Base-by-base conservation (phyloP, 2,329 filamentous ascomycete species). In the Monilinia fructicola region DNA sequence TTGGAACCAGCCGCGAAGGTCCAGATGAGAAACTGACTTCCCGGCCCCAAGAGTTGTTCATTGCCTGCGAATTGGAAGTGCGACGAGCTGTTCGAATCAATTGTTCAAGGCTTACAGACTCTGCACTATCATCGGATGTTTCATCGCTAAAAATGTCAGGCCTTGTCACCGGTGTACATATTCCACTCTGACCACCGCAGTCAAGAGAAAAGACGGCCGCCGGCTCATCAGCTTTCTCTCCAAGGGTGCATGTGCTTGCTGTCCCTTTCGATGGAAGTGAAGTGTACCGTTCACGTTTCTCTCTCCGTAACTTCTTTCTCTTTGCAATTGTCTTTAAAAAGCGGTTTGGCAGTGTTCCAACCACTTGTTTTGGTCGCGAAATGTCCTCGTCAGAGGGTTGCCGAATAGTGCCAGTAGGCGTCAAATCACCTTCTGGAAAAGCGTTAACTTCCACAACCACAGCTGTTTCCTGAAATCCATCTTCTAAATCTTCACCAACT, bases 71-170 rank as follows among this genome's bases (percentile, higher is more conserved):
- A 44, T 31, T 35, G 38, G 18, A 38, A n/a, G 38, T 18, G 52
- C 52, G 61, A 26, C 40, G 38, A 54, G 60, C 35, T 54, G 23
- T 42, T 31, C 38, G 46, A 28, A 53, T 53, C 2, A n/a, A 28
- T 16, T 63, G 48, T 53, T 63, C 60, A 31, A 61, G 58, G 26
- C 44, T 50, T 18, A n/a, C 28, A 38, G 44, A 61, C 35, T 61
- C 58, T 38, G 38, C 44, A 40, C 58, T 61, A 31, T 18, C n/a
- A 21, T 26, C n/a, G 44, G 14, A 26, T 26, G 14, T 21, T 38
- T 40, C 31, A 40, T 21, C 14, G 4, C 4, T 50, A 5, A 14
- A n/a, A 21, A n/a, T n/a, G 3, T 50, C 31, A 38, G n/a, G n/a
- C 3, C 16, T 26, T 10, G 18, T 21, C 4, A 18, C 10, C 4